Conservation (phyloP, 768 basidiomycete genomes). For the Podaxis mareebaensis region DNA sequence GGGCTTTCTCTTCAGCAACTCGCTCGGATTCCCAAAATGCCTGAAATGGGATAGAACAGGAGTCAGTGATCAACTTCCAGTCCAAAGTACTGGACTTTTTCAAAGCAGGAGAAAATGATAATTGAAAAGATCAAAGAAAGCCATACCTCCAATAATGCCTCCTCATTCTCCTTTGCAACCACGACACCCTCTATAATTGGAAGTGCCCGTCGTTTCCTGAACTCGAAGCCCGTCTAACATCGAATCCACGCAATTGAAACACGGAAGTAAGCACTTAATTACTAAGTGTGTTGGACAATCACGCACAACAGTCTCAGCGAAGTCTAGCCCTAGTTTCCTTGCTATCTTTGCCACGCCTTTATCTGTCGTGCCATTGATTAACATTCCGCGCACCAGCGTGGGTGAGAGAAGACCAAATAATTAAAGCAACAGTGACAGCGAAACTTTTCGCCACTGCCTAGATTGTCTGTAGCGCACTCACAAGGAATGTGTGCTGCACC, state of each 20-base stretch:
- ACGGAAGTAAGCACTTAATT: slow-evolving; percentile 15
- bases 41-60: slow-evolving; percentile 38
- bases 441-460: neutral
- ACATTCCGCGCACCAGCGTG: neutral
- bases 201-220: slow-evolving; percentile 86
- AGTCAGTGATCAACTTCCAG: slow-evolving; percentile 5
- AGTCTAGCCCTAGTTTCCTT: slow-evolving; percentile 82
- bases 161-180: slow-evolving; percentile 78
- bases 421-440: neutral
- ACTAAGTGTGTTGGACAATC: slow-evolving; percentile 6
- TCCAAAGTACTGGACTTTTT: neutral
- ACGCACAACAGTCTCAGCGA: slow-evolving; percentile 94
- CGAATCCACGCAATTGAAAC: neutral
- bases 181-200: slow-evolving; percentile 88
- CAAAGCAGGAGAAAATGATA: slow-evolving; percentile 2
- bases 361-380: slow-evolving; percentile 47
- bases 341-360: slow-evolving; percentile 91
- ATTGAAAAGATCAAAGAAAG: slow-evolving; percentile 12
- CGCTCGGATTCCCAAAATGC: slow-evolving; percentile 85
- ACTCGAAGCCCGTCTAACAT: slow-evolving; percentile 93
- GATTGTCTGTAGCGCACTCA: slow-evolving; percentile 40
- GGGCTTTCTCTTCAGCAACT: slow-evolving; percentile 74
- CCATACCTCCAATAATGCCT: slow-evolving; percentile 71
- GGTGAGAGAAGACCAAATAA: slow-evolving; percentile 6
- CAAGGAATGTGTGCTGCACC: slow-evolving; percentile 92